Base-by-base conservation (phyloP, 148 eudicot species). In the Chenopodium suecicum region DNA sequence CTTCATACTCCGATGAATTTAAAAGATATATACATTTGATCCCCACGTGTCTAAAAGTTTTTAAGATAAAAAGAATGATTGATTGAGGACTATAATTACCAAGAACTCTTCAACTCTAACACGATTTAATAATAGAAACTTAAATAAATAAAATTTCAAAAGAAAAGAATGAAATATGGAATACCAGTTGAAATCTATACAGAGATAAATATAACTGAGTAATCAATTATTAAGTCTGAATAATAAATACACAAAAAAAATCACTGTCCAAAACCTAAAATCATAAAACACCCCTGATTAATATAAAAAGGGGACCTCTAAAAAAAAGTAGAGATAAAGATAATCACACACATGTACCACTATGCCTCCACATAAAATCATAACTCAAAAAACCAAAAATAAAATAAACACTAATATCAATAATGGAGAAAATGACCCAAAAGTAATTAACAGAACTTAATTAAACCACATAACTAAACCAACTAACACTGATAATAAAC, bases 181-280 rank as follows among this genome's bases (percentile, higher is more conserved):
- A 3, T 32, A 32, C 34, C 34, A 32, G 34, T 32, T 1, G 34
- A 32, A 20, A 20, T 3, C 20, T 60, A 60, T 20, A 11, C 17
- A 29, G 1, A 11, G 13, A 10, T 27, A 3, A 56, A 19, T 56
- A 56, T 48, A 32, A 37, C 22, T n/a, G 19, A 73, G 34, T 1
- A 22, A 20, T 19, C 22, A 37, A 29, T 73, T 47, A 47, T 73
- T 73, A 46, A 13, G 12, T 12, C 23, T 7, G 29, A 72, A 70
- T 16, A 41, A 72, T 73, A 56, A 73, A 73, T 73, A 73, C 60
- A 48, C 60, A 25, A 74, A 14, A 74, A 74, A 74, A 50, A 74
- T 74, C 58, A 74, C 62, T 73, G 77, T 74, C 77, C 77, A 74
- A 48, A 48, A 74, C n/a, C 77, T 25, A 74, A 32, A 48, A 74